A percentile compares a stretch with the other conserved stretches of the same genome.
Conservation (phyloP, 805 yeast genomes). For the Nakazawaea molendinolei region DNA sequence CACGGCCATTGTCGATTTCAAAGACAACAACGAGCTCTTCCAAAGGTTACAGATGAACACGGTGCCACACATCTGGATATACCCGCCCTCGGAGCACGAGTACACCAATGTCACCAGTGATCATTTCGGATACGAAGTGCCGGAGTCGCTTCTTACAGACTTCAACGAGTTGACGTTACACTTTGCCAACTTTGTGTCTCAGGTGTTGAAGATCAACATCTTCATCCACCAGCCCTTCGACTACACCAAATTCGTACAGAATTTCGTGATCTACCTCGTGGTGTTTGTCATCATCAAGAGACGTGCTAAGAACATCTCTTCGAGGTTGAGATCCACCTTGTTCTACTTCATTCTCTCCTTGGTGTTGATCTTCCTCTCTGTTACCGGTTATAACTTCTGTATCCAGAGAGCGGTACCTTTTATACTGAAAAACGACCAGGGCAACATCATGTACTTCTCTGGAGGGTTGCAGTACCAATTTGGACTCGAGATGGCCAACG, state of each 20-base stretch:
- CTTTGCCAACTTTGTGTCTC: slow-evolving; percentile 49
- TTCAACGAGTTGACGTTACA: slow-evolving; percentile 31
- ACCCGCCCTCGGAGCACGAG: slow-evolving; percentile 32
- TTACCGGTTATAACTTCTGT: slow-evolving; percentile 63
- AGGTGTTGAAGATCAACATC: slow-evolving; percentile 36
- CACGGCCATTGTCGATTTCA: slow-evolving; percentile 47
- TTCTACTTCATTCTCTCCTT: slow-evolving; percentile 7
- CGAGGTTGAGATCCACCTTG: slow-evolving; percentile 10
- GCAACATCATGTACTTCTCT: slow-evolving; percentile 47
- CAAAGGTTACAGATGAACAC: slow-evolving; percentile 34
- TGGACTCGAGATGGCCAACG: slow-evolving; percentile 57
- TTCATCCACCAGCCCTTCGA: slow-evolving; percentile 38
- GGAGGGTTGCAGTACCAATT: slow-evolving; percentile 66
- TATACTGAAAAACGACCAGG: slow-evolving; percentile 43
- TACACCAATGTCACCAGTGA: slow-evolving; percentile 16
- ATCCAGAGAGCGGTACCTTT: slow-evolving; percentile 57
- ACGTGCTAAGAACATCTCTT: slow-evolving; percentile 28
- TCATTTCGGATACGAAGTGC: slow-evolving; percentile 19
- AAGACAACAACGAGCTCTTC: slow-evolving; percentile 34
- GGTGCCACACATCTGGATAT: slow-evolving; percentile 64
- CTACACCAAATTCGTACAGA: slow-evolving; percentile 31
- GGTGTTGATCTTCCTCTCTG: slow-evolving; percentile 34
- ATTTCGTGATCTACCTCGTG: slow-evolving; percentile 39
- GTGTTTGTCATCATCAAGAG: slow-evolving; percentile 43
- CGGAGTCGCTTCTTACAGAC: slow-evolving; percentile 19